A percentile compares a stretch with the other conserved stretches of the same genome.
phyloP scores from a whole-genome alignment of 352 stramenopile genomes.

The Thraustochytrium striatum region DNA sequence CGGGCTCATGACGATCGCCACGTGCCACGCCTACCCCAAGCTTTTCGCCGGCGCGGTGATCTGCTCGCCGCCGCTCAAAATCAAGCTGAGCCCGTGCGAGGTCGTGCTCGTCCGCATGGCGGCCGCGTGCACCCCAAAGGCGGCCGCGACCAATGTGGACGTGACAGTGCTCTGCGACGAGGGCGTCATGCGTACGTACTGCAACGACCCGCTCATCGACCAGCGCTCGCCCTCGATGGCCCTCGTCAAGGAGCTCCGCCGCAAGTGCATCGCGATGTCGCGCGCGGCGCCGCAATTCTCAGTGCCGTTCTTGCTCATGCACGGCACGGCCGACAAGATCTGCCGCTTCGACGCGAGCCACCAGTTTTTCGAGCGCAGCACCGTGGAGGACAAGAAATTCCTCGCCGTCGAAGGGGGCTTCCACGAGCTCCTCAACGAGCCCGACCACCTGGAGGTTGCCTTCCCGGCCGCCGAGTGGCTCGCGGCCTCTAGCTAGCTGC shows the following conservation, averaged over 20 bases:
- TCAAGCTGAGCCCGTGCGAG: slow-evolving; percentile 7
- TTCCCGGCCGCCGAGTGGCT: too few species aligned
- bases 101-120: not conserved
- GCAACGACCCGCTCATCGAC: slow-evolving; percentile 27
- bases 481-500: too few species aligned
- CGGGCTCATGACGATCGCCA: slow-evolving; percentile 49
- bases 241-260: not conserved
- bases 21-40: not conserved
- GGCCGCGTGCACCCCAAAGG: not conserved
- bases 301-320: slow-evolving; percentile 27
- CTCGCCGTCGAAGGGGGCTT: slow-evolving; percentile 1
- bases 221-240: not conserved
- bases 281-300: not conserved
- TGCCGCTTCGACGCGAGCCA: not conserved
- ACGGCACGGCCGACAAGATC: slow-evolving; percentile 12
- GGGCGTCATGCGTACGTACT: not conserved
- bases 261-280: not conserved
- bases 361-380: slow-evolving; percentile 5
- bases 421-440: slow-evolving; percentile 48
- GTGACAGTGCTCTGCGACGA: not conserved
- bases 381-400: slow-evolving; percentile 39
- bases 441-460: slow-evolving; percentile 2
- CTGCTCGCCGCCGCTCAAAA: slow-evolving; percentile 35
- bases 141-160: not conserved
- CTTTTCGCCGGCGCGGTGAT: slow-evolving; percentile 34